Conservation (phyloP, 2,329 filamentous ascomycete genomes). For the Epichloe sp. region DNA sequence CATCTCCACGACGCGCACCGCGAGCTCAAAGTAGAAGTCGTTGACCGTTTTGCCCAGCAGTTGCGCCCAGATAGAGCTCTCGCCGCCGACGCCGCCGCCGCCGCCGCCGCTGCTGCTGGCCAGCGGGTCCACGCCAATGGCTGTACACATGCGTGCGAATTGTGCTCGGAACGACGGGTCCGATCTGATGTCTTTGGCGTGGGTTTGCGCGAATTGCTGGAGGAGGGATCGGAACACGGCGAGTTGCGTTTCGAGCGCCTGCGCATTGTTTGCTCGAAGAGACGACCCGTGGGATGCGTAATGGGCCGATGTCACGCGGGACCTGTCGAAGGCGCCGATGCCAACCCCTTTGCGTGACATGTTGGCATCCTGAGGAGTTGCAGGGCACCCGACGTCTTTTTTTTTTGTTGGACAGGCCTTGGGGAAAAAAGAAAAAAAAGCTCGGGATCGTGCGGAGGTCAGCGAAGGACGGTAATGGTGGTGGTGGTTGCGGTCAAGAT, state of each 20-base stretch:
- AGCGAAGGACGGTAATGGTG: too few relatives aligned
- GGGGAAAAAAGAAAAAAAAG: too few relatives aligned
- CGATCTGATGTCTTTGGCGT: constrained; percentile 90
- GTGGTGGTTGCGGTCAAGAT: too few relatives aligned
- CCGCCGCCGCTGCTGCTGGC: constrained; percentile 32
- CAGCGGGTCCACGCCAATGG: constrained; percentile 90
- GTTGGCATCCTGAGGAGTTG: background rate
- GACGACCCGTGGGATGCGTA: constrained; percentile 82
- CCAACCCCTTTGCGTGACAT: constrained; percentile 77
- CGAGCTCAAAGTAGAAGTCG: constrained; percentile 97
- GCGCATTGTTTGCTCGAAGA: constrained; percentile 72
- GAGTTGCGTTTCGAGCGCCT: constrained; percentile 82
- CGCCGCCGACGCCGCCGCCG: constrained; percentile 20
- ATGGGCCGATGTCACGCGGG: constrained; percentile 70
- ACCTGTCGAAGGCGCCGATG: constrained; percentile 79
- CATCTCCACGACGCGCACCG: constrained; percentile 87
- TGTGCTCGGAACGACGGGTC: constrained; percentile 92
- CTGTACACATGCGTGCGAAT: constrained; percentile 96
- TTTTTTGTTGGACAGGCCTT: too few relatives aligned
- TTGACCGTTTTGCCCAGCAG: constrained; percentile 84
- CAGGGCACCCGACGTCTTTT: too few relatives aligned
- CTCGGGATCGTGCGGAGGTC: too few relatives aligned
- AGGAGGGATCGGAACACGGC: constrained; percentile 91
- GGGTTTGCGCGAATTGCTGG: constrained; percentile 88
- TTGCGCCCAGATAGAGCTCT: constrained; percentile 76